phyloP scores from a whole-genome alignment of 495 filamentous ascomycete species.

The Usnea hakonensis region DNA sequence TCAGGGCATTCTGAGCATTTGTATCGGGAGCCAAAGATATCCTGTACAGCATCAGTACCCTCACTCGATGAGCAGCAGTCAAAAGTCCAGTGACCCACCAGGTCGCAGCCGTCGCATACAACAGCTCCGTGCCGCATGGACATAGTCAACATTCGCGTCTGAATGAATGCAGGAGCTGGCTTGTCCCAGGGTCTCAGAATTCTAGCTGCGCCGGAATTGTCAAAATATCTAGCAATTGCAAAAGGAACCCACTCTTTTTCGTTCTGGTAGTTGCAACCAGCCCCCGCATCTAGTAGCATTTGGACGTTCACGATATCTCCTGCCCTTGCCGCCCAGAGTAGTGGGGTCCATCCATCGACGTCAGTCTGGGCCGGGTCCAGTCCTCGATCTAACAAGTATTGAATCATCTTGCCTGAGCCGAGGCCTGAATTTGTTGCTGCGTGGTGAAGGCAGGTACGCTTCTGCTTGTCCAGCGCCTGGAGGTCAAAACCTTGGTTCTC shows the following conservation, averaged over 20 bases:
- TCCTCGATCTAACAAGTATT: not conserved
- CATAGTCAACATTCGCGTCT: not conserved
- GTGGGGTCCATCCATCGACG: constrained; percentile 6
- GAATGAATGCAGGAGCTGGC: not conserved
- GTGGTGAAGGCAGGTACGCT: not conserved
- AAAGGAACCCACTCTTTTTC: not conserved
- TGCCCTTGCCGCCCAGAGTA: constrained; percentile 6
- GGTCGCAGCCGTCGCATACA: not conserved
- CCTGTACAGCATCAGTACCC: not conserved
- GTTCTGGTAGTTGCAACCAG: not conserved
- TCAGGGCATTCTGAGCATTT: constrained; percentile 6
- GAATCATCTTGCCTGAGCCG: not conserved
- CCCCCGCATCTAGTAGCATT: not conserved
- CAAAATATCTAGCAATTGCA: not conserved
- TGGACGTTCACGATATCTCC: not conserved
- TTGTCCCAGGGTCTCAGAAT: not conserved
- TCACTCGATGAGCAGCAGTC: not conserved
- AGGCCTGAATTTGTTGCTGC: not conserved
- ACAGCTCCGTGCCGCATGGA: not conserved
- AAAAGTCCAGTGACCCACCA: not conserved
- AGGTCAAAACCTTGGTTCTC: not conserved
- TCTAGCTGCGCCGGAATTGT: not conserved
- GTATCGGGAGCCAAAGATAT: not conserved
- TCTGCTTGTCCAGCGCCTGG: not conserved
- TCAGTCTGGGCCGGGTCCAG: not conserved